These are phyloP conservation scores for Acacia crassicarpa DNA, from an alignment of 306 rosid genomes.

Conservation along the genomic window DNA sequence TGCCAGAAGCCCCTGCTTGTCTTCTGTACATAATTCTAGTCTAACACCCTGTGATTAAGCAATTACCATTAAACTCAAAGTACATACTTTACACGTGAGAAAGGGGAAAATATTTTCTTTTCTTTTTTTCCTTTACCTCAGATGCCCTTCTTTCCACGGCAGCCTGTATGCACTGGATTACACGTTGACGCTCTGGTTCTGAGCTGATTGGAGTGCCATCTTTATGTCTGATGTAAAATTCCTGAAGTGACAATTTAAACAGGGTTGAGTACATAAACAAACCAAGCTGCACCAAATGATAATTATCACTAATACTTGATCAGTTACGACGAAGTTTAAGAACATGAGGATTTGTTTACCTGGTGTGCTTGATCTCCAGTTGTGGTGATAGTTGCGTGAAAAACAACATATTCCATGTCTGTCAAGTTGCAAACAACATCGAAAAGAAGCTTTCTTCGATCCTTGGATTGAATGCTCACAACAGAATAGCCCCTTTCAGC, in stretches of 20 bases:
- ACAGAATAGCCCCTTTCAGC: conserved; percentile 80
- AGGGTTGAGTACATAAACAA: background rate
- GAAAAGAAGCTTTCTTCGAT: conserved; percentile 73
- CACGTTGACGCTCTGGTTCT: conserved; percentile 85
- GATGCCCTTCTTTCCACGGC: conserved; percentile 84
- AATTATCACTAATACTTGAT: background rate
- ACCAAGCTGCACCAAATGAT: background rate
- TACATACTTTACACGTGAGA: background rate
- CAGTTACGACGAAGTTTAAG: background rate
- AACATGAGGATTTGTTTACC: conserved; percentile 43
- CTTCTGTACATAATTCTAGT: conserved; percentile 65
- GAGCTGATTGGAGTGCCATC: conserved; percentile 96
- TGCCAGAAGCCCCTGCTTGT: conserved; percentile 73
- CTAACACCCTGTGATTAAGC: conserved; percentile 69
- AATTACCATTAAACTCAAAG: background rate
- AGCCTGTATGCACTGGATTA: conserved; percentile 83
- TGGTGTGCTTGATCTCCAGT: conserved; percentile 53
- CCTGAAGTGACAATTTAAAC: conserved; percentile 45
- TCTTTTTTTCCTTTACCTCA: conserved; percentile 43
- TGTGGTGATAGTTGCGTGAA: conserved; percentile 81
- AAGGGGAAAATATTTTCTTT: background rate
- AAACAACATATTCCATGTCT: conserved; percentile 89
- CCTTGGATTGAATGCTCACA: conserved; percentile 84
- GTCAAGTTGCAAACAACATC: conserved; percentile 90
- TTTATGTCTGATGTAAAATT: conserved; percentile 80